Evolutionary conservation across 2,329 filamentous ascomycete species (phyloP).

Genomic region (Pseudogymnoascus sp.): DNA sequence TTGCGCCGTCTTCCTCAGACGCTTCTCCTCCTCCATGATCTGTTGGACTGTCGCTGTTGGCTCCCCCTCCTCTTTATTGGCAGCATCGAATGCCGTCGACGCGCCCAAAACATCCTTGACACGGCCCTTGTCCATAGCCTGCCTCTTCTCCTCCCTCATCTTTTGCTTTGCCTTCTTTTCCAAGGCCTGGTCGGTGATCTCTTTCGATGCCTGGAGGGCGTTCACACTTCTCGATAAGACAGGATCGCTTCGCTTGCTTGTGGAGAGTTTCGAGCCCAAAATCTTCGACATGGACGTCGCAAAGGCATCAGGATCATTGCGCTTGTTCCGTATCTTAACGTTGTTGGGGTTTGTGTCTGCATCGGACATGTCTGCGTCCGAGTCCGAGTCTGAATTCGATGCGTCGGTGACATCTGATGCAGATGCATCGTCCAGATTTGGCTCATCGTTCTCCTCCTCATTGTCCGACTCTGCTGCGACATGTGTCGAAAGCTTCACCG

Average conservation of each 20-base stretch:
- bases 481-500: constrained; percentile 18
- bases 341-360: constrained; percentile 36
- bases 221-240: constrained; percentile 78
- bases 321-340: constrained; percentile 54
- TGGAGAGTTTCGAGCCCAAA: constrained; percentile 78
- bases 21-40: constrained; percentile 65
- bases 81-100: constrained; percentile 43
- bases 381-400: constrained; percentile 12
- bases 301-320: constrained; percentile 87
- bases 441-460: constrained; percentile 22
- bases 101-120: constrained; percentile 75
- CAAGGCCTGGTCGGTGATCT: constrained; percentile 66
- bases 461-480: constrained; percentile 28
- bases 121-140: constrained; percentile 75
- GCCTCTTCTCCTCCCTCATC: constrained; percentile 70
- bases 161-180: constrained; percentile 75
- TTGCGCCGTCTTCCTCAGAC: constrained; percentile 79
- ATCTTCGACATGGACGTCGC: constrained; percentile 92
- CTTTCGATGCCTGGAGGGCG: constrained; percentile 63
- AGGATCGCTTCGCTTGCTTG: constrained; percentile 74
- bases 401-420: constrained; percentile 20
- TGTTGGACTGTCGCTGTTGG: constrained; percentile 42
- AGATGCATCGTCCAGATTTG: constrained; percentile 22
- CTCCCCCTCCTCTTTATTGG: constrained; percentile 33
- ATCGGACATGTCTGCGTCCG: constrained; percentile 27